Conservation (phyloP, 2,329 filamentous ascomycete species). For the Ascochyta clinopodiicola region DNA sequence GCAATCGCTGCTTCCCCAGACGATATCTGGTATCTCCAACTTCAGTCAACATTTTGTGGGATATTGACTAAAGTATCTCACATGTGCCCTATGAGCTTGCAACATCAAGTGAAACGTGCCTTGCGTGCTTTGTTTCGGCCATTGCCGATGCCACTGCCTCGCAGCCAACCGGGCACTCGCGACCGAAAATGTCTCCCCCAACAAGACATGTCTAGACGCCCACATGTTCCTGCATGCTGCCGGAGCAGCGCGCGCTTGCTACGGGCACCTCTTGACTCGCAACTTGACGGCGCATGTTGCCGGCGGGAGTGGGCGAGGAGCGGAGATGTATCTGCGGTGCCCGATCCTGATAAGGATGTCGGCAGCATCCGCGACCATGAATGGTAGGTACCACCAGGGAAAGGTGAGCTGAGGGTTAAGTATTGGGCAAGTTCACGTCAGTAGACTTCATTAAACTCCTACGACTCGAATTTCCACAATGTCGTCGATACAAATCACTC, state of each 20-base stretch:
- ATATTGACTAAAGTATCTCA: conserved; percentile 6
- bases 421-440: not conserved
- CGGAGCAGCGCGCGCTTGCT: not conserved
- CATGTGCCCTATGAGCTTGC: not conserved
- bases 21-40: not conserved
- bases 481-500: conserved; percentile 19
- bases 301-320: not conserved
- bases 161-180: not conserved
- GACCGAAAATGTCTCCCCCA: not conserved
- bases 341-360: conserved; percentile 15
- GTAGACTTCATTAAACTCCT: not conserved
- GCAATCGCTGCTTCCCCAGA: conserved; percentile 3
- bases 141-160: not conserved
- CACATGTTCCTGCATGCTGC: not conserved
- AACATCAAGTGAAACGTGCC: not conserved
- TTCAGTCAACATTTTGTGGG: not conserved
- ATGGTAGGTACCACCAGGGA: not conserved
- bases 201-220: not conserved
- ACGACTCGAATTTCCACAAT: not conserved
- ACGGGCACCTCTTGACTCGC: conserved; percentile 10
- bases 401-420: conserved; percentile 1
- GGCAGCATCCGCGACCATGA: conserved; percentile 8
- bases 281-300: not conserved
- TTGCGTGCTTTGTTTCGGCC: not conserved
- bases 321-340: conserved; percentile 5